Evolutionary conservation across 495 filamentous ascomycete genomes (phyloP).

Genomic region (Neurospora hispaniola): DNA sequence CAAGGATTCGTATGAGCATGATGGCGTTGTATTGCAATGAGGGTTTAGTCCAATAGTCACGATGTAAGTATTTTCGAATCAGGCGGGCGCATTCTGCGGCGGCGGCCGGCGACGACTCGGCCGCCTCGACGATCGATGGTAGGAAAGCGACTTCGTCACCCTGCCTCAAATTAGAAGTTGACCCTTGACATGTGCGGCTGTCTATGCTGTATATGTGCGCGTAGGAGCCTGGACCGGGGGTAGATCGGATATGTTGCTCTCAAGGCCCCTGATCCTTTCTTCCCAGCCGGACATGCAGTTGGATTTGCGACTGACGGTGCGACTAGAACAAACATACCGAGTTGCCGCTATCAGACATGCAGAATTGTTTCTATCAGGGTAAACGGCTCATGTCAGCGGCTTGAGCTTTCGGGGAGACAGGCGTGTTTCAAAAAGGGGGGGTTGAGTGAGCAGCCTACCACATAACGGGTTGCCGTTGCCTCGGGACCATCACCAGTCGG

Average conservation of each 20-base stretch:
- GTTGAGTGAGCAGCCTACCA: constrained; percentile 29
- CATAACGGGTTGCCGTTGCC: constrained; percentile 42
- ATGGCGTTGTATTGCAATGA: constrained; percentile 89
- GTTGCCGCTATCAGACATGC: constrained; percentile 59
- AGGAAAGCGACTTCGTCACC: constrained; percentile 87
- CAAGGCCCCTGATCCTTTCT: background rate
- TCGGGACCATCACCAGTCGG: constrained; percentile 42
- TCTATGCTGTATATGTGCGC: background rate
- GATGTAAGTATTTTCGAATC: constrained; percentile 72
- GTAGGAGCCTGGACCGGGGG: background rate
- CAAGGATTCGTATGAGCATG: constrained; percentile 88
- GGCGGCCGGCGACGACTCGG: constrained; percentile 81
- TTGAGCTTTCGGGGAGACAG: background rate
- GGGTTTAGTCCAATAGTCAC: constrained; percentile 47
- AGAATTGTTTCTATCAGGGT: constrained; percentile 47
- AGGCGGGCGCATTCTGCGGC: constrained; percentile 64
- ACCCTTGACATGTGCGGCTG: background rate
- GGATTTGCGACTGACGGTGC: background rate
- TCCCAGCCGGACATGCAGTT: background rate
- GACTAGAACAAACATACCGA: constrained; percentile 35
- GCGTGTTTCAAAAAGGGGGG: constrained; percentile 3
- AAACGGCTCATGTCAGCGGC: constrained; percentile 7
- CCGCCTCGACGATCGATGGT: constrained; percentile 87
- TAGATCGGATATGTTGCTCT: background rate
- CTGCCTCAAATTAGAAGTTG: constrained; percentile 21